Conservation (phyloP, 148 eudicot species). For the Spergularia bocconei region DNA sequence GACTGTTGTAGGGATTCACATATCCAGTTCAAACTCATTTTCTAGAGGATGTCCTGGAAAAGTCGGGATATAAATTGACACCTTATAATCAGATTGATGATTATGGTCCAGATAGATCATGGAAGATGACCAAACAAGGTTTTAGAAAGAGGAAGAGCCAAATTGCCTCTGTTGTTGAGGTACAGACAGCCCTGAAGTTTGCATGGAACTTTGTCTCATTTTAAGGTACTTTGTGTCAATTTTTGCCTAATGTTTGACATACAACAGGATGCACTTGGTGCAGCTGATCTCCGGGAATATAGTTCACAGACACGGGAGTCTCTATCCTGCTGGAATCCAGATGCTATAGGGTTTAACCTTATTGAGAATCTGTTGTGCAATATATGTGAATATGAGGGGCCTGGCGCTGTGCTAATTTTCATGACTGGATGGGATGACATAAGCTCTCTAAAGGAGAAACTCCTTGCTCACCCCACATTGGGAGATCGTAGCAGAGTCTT, state of each 20-base stretch:
- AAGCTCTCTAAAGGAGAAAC: slow-evolving; percentile 87
- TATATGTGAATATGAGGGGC: slow-evolving; percentile 74
- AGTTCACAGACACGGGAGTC: slow-evolving; percentile 70
- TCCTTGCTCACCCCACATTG: slow-evolving; percentile 59
- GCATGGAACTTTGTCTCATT: neutral
- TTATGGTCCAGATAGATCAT: slow-evolving; percentile 78
- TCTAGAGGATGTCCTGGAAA: slow-evolving; percentile 79
- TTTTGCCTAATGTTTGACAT: slow-evolving; percentile 14
- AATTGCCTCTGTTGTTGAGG: slow-evolving; percentile 92
- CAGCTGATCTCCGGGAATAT: slow-evolving; percentile 71
- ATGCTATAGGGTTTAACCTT: slow-evolving; percentile 84
- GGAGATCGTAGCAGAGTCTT: slow-evolving; percentile 78
- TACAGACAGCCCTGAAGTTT: slow-evolving; percentile 22
- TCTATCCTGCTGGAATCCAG: slow-evolving; percentile 98
- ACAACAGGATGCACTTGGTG: slow-evolving; percentile 69
- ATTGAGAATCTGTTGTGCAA: slow-evolving; percentile 73
- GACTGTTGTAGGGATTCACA: slow-evolving; percentile 75
- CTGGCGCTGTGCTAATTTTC: slow-evolving; percentile 91
- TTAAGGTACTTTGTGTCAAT: slow-evolving; percentile 11
- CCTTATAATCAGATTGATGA: slow-evolving; percentile 90
- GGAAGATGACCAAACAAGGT: slow-evolving; percentile 91
- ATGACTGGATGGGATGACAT: slow-evolving; percentile 99
- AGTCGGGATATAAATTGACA: slow-evolving; percentile 77
- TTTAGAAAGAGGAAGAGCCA: slow-evolving; percentile 92
- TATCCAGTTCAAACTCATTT: slow-evolving; percentile 81